phyloP scores from a whole-genome alignment of 352 stramenopile species.

The Aphanomyces euteiches region DNA sequence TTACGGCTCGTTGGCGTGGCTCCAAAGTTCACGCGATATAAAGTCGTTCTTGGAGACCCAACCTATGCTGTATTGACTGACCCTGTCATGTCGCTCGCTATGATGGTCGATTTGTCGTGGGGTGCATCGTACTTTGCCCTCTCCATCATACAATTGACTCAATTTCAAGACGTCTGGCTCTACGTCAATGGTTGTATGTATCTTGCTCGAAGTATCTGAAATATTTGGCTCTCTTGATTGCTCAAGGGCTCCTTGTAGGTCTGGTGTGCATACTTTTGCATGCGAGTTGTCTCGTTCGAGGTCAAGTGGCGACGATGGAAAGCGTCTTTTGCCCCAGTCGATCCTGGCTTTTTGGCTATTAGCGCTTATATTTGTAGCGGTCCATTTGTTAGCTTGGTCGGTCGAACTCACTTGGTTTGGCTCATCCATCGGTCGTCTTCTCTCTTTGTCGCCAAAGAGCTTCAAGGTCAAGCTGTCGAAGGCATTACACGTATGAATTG shows the following conservation, averaged over 20 bases:
- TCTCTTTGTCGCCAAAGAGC: too few species aligned
- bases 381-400: not conserved
- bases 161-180: not conserved
- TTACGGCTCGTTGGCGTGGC: not conserved
- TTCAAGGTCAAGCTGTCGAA: not conserved
- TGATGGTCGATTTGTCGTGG: slow-evolving; percentile 21
- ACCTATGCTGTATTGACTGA: slow-evolving; percentile 3
- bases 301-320: slow-evolving; percentile 5
- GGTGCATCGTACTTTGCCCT: slow-evolving; percentile 16
- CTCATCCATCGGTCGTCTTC: slow-evolving; percentile 2
- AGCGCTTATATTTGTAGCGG: not conserved
- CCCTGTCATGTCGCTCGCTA: slow-evolving; percentile 4
- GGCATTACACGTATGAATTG: not conserved
- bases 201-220: not conserved
- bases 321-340: slow-evolving; percentile 8
- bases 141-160: slow-evolving; percentile 2
- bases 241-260: not conserved
- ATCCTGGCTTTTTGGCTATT: slow-evolving; percentile 12
- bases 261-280: slow-evolving; percentile 22
- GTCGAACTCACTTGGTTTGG: not conserved
- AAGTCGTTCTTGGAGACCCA: slow-evolving; percentile 23
- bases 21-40: too few species aligned
- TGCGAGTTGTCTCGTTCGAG: not conserved
- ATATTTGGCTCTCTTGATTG: not conserved
- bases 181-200: not conserved